phyloP scores from a whole-genome alignment of 257 asterid genomes.

The Hygrophila difformis region DNA sequence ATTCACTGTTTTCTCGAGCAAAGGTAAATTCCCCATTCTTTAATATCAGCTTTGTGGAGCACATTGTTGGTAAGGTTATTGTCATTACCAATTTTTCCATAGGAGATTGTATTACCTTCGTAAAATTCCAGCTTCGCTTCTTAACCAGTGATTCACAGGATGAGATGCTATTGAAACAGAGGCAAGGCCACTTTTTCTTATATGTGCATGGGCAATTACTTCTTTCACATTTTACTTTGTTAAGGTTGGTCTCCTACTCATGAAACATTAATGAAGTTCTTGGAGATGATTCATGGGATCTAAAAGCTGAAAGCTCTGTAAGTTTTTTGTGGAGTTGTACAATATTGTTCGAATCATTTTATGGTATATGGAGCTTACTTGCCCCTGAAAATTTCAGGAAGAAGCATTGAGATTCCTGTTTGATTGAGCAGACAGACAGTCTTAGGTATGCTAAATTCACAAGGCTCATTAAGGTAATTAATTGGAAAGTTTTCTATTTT shows the following conservation, averaged over 20 bases:
- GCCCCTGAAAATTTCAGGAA: slow-evolving; percentile 41
- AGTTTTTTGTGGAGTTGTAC: slow-evolving; percentile 21
- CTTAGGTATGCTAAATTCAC: slow-evolving; percentile 36
- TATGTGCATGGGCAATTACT: not conserved
- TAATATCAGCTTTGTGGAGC: too few species aligned
- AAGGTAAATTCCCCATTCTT: too few species aligned
- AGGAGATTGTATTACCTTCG: too few species aligned
- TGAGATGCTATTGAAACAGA: slow-evolving; percentile 81
- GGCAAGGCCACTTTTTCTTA: slow-evolving; percentile 37
- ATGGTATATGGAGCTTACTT: slow-evolving; percentile 13
- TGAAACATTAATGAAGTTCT: slow-evolving; percentile 88
- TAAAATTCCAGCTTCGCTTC: too few species aligned
- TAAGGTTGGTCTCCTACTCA: slow-evolving; percentile 14
- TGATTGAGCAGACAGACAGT: slow-evolving; percentile 44
- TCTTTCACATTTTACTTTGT: slow-evolving; percentile 6
- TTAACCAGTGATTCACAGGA: slow-evolving; percentile 56
- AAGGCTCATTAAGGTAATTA: slow-evolving; percentile 8
- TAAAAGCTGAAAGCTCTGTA: slow-evolving; percentile 42
- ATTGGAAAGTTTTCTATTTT: slow-evolving; percentile 11
- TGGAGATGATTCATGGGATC: slow-evolving; percentile 58
- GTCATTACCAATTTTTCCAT: too few species aligned
- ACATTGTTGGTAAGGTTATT: too few species aligned
- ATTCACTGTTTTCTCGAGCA: too few species aligned
- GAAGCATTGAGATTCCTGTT: slow-evolving; percentile 30
- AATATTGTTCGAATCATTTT: slow-evolving; percentile 16